Percentiles rank a stretch among this genome's conserved stretches.
phyloP scores from a whole-genome alignment of 2,329 filamentous ascomycete genomes.

The Dendryphion nanum region DNA sequence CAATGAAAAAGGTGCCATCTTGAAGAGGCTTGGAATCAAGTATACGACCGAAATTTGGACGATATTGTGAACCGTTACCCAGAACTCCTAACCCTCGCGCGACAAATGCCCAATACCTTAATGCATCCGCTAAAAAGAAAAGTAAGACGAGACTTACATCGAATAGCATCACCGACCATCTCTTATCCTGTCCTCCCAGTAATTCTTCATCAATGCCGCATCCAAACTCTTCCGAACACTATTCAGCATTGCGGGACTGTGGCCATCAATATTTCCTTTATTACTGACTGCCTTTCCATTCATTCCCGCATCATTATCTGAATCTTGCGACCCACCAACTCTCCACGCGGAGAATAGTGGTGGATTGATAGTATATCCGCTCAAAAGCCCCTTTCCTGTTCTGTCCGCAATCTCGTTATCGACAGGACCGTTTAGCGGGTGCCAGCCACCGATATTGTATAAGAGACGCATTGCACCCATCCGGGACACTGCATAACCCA shows the following conservation, averaged over 20 bases:
- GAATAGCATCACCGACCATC: conserved; percentile 2
- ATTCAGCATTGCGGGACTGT: conserved; percentile 11
- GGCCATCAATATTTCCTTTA: conserved; percentile 9
- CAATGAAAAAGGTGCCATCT: too few relatives aligned
- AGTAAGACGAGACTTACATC: neutral
- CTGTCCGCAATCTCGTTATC: conserved; percentile 12
- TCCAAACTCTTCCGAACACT: conserved; percentile 8
- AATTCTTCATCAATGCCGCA: conserved; percentile 12
- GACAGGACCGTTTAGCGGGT: conserved; percentile 8
- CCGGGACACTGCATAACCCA: conserved; percentile 11
- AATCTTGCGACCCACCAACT: conserved; percentile 10
- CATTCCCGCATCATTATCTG: conserved; percentile 11
- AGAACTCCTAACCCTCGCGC: neutral
- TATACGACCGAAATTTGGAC: neutral
- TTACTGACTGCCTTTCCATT: conserved; percentile 2
- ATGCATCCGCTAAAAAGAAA: neutral
- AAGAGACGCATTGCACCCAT: conserved; percentile 16
- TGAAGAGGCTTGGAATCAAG: too few relatives aligned
- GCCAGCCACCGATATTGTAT: conserved; percentile 14
- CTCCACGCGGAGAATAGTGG: conserved; percentile 10
- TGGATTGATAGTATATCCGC: conserved; percentile 13
- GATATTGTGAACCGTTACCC: neutral
- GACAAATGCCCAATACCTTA: neutral
- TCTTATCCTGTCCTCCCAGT: conserved; percentile 22
- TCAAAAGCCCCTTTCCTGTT: conserved; percentile 6